Evolutionary conservation across 495 filamentous ascomycete genomes (phyloP).

Genomic region (Aspergillus bertholletiae): DNA sequence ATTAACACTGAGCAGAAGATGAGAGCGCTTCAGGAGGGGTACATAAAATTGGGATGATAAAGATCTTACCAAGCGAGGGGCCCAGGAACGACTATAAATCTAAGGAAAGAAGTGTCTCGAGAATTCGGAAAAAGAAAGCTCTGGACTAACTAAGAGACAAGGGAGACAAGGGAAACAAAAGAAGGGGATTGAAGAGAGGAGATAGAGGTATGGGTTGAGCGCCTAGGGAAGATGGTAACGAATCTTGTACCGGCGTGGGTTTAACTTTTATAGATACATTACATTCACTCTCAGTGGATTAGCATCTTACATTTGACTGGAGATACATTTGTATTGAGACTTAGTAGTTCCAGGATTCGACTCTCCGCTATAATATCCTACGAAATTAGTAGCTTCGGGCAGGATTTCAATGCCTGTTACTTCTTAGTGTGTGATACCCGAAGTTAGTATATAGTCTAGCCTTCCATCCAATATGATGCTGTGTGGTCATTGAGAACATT

Average conservation of each 20-base stretch:
- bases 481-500: not conserved
- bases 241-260: not conserved
- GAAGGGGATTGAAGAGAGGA: not conserved
- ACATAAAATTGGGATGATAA: no score
- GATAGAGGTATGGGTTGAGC: not conserved
- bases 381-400: not conserved
- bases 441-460: not conserved
- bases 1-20: no score
- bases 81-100: no score
- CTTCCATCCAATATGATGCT: not conserved
- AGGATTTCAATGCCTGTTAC: not conserved
- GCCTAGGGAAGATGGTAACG: not conserved
- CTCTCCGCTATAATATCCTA: not conserved
- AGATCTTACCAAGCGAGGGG: no score
- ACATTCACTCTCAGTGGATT: not conserved
- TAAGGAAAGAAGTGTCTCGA: no score
- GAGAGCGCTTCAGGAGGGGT: no score
- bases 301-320: not conserved
- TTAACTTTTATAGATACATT: not conserved
- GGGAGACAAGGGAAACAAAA: not conserved
- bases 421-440: not conserved
- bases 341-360: no score
- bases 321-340: no score
- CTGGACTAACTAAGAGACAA: not conserved
- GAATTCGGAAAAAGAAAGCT: no score